Base-by-base conservation (phyloP, 345 rosid genomes). In the Cardamine chenopodiifolia region DNA sequence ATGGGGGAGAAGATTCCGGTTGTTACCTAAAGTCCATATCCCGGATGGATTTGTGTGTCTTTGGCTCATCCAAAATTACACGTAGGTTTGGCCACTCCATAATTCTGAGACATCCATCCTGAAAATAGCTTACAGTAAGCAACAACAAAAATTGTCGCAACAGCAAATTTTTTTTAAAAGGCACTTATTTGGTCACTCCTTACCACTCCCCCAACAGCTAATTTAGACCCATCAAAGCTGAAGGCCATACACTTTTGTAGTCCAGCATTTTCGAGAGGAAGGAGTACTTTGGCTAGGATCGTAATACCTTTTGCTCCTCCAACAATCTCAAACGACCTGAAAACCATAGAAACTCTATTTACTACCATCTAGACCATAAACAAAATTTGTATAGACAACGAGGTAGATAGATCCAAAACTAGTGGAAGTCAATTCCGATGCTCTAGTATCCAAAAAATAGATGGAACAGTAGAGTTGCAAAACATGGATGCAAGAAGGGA, bases 41-140 rank as follows among this genome's bases (percentile, higher is more conserved):
- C 56, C 82, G 61, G 72, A 87, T 61, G 54, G 97, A 91, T 79
- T 90, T 91, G 82, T 91, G 99, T 2, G 96, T 97, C 76, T 71
- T 85, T 68, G 83, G 86, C 74, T 94, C 96, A 77, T 94, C 96
- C 68, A 87, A 78, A 78, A 91, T 83, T 39, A 86, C 54, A 62
- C 76, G 77, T 28, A 85, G 79, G 74, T 87, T 91, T 54, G 96
- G 97, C 97, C 99, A 91, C 76, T 84, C 88, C 79, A 88, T 77
- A 74, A 94, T 90, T 86, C 97, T 87, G 70, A 94, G 89, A 82
- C 81, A 86, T 35, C 99, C 99, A 73, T 91, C 99, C 99, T 94
- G 62, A 17, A 68, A 70, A 72, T 31, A 55, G 81, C 40, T 15
- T 66, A 26, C 11, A 61, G 77, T 62, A 68, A 71, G 25, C 19